These are phyloP conservation scores for Pseudocercospora vitis DNA, from an alignment of 2,329 filamentous ascomycete species.

Conservation along the genomic window DNA sequence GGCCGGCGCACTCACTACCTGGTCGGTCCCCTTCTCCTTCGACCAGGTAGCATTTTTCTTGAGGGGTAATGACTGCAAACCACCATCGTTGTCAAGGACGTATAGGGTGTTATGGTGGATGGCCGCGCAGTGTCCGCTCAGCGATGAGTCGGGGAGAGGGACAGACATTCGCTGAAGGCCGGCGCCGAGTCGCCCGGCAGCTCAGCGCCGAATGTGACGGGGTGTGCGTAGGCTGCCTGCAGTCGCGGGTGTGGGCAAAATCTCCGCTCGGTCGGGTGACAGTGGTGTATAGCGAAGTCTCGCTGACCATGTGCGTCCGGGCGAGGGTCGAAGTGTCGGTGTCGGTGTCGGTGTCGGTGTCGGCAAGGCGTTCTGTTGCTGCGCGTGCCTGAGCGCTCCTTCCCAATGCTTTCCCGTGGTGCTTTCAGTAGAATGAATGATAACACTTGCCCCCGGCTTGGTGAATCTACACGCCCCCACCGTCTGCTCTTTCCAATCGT, in stretches of 20 bases:
- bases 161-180: conserved; percentile 59
- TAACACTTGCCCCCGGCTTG: no score
- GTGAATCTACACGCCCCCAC: no score
- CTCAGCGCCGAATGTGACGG: conserved; percentile 22
- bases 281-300: conserved; percentile 6
- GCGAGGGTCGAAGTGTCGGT: conserved; percentile 8
- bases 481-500: neutral
- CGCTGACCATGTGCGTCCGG: conserved; percentile 21
- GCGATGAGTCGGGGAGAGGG: conserved; percentile 66
- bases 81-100: conserved; percentile 67
- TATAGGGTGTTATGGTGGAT: conserved; percentile 81
- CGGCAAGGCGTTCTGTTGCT: no score
- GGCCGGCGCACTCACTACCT: conserved; percentile 69
- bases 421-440: no score
- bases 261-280: neutral
- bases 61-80: conserved; percentile 73
- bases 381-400: neutral
- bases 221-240: conserved; percentile 5
- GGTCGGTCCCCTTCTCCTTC: conserved; percentile 60
- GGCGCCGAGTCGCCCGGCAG: conserved; percentile 22
- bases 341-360: conserved; percentile 6
- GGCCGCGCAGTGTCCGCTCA: conserved; percentile 78
- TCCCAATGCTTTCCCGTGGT: neutral
- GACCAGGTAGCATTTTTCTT: conserved; percentile 71
- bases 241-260: conserved; percentile 5